phyloP scores from a whole-genome alignment of 495 filamentous ascomycete species.

The Lasiosphaeria miniovina region DNA sequence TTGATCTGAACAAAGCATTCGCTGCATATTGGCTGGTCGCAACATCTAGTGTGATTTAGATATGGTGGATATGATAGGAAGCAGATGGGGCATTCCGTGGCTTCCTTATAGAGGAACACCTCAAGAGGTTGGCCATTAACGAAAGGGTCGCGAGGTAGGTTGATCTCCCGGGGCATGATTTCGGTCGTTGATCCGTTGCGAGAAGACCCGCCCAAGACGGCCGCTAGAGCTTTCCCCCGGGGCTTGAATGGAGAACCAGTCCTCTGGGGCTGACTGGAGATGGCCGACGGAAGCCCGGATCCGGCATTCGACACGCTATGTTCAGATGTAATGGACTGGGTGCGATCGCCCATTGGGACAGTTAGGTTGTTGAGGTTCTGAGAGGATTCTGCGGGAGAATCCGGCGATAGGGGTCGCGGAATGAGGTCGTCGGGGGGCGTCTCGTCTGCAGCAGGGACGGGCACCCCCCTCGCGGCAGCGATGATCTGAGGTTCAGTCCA shows the following conservation, averaged over 20 bases:
- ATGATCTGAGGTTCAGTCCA: slow-evolving; percentile 95
- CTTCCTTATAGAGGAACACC: slow-evolving; percentile 87
- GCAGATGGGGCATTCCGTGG: slow-evolving; percentile 91
- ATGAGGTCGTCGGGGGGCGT: slow-evolving; percentile 66
- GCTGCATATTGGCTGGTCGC: slow-evolving; percentile 95
- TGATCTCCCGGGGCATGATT: slow-evolving; percentile 68
- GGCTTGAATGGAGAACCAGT: slow-evolving; percentile 53
- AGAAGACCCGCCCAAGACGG: slow-evolving; percentile 65
- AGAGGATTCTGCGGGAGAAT: slow-evolving; percentile 30
- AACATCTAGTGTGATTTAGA: slow-evolving; percentile 92
- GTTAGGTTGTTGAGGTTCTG: slow-evolving; percentile 63
- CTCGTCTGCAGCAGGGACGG: slow-evolving; percentile 80
- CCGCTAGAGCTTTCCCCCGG: slow-evolving; percentile 76
- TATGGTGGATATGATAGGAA: slow-evolving; percentile 95
- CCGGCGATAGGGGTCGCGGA: slow-evolving; percentile 41
- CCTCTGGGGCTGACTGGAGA: slow-evolving; percentile 38
- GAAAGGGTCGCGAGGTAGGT: slow-evolving; percentile 76
- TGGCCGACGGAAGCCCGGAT: slow-evolving; percentile 57
- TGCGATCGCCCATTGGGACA: slow-evolving; percentile 70
- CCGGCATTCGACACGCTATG: slow-evolving; percentile 45
- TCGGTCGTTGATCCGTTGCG: slow-evolving; percentile 67
- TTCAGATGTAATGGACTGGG: slow-evolving; percentile 74
- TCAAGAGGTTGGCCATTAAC: slow-evolving; percentile 91
- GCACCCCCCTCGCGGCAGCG: slow-evolving; percentile 80
- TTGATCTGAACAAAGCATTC: slow-evolving; percentile 99